Percentiles rank a stretch among this genome's conserved stretches.
These are phyloP conservation scores for Cyclospora cayetanensis DNA, from an alignment of 169 alveolate genomes.

Conservation along the genomic window DNA sequence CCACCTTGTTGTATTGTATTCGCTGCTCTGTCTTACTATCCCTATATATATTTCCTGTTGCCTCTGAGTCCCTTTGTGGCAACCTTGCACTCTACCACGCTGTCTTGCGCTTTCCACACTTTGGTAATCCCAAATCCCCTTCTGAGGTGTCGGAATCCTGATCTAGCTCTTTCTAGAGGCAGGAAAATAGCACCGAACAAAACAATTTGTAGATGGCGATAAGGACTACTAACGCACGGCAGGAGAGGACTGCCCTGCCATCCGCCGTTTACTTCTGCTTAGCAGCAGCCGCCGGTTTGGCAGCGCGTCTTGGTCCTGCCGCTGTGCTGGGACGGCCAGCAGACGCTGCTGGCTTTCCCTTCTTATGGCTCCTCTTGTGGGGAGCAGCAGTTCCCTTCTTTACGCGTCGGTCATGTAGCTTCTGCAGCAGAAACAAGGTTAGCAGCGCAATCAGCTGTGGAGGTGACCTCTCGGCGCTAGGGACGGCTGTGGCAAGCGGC, in stretches of 20 bases:
- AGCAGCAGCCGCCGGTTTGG: background rate
- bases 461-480: background rate
- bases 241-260: too few species aligned
- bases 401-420: background rate
- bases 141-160: background rate
- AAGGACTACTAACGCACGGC: background rate
- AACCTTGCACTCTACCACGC: too few species aligned
- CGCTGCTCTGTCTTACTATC: too few species aligned
- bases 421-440: background rate
- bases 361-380: background rate
- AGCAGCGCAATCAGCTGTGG: background rate
- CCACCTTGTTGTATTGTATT: too few species aligned
- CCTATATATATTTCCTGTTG: too few species aligned
- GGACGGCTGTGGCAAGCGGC: too few species aligned
- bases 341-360: background rate
- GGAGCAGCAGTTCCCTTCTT: background rate
- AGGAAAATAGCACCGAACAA: background rate
- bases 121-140: background rate
- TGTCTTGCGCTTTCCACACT: too few species aligned
- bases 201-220: too few species aligned
- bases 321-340: background rate
- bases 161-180: background rate
- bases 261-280: background rate
- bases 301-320: background rate
- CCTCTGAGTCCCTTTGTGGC: too few species aligned